Percentiles rank a stretch among this genome's conserved stretches.
These are phyloP conservation scores for Babesia caballi DNA, from an alignment of 169 alveolate species.

Conservation along the genomic window DNA sequence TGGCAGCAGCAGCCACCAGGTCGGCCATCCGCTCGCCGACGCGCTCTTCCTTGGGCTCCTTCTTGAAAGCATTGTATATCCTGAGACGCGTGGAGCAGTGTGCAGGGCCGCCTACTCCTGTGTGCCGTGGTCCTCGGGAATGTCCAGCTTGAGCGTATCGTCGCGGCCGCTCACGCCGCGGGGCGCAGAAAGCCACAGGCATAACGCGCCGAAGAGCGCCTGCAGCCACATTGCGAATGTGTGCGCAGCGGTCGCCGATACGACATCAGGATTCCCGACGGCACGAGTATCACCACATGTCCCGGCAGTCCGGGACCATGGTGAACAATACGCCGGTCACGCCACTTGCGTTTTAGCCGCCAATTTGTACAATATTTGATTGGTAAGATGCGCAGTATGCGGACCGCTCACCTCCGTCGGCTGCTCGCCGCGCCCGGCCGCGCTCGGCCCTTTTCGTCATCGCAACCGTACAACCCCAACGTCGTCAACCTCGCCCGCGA, in stretches of 20 bases:
- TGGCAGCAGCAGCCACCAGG: constrained; percentile 36
- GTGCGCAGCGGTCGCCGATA: not conserved
- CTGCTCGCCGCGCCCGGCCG: not conserved
- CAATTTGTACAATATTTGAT: no score
- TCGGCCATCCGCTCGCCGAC: constrained; percentile 34
- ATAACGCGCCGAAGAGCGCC: no score
- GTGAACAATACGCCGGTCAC: no score
- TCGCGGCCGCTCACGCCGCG: constrained; percentile 7
- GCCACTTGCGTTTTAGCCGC: no score
- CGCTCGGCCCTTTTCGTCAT: constrained; percentile 9
- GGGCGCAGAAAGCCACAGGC: not conserved
- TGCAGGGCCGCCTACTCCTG: constrained; percentile 35
- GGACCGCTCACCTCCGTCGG: not conserved
- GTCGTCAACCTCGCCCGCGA: constrained; percentile 45
- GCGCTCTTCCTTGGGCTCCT: constrained; percentile 42
- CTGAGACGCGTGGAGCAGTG: not conserved
- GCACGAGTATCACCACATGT: constrained; percentile 3
- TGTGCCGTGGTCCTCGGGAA: constrained; percentile 54
- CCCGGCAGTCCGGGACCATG: no score
- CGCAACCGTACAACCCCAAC: constrained; percentile 41
- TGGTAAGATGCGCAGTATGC: not conserved
- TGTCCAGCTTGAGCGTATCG: constrained; percentile 38
- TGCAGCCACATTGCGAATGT: constrained; percentile 4
- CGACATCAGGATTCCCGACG: constrained; percentile 6
- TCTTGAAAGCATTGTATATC: constrained; percentile 22